phyloP scores from a whole-genome alignment of 1,139 yeast species.

The Wickerhamomyces sp. region DNA sequence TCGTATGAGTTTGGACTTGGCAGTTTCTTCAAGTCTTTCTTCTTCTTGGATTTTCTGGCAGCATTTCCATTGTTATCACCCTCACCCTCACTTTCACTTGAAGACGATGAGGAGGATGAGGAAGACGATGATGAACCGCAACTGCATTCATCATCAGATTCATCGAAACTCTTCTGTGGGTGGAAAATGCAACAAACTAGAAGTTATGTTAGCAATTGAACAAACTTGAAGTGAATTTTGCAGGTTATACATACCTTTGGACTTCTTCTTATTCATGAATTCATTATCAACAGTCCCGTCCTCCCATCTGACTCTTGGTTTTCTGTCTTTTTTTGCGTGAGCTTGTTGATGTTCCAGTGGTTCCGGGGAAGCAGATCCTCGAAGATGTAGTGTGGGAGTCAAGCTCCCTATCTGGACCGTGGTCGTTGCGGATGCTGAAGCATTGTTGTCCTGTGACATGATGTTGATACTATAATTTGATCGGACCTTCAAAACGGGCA shows the following conservation, averaged over 20 bases:
- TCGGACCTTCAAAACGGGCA: too few relatives aligned
- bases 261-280: slow-evolving; percentile 76
- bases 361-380: slow-evolving; percentile 9
- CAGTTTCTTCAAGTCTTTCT: slow-evolving; percentile 21
- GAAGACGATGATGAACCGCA: slow-evolving; percentile 23
- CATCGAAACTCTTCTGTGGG: slow-evolving; percentile 72
- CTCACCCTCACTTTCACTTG: slow-evolving; percentile 24
- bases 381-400: slow-evolving; percentile 9
- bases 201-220: slow-evolving; percentile 3
- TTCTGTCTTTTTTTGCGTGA: slow-evolving; percentile 3
- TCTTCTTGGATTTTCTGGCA: slow-evolving; percentile 27
- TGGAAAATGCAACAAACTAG: slow-evolving; percentile 88
- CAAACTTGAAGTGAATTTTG: too few relatives aligned
- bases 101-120: slow-evolving; percentile 22
- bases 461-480: too few relatives aligned
- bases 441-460: neutral
- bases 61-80: slow-evolving; percentile 23
- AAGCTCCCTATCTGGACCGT: neutral
- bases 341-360: slow-evolving; percentile 10
- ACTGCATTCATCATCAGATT: slow-evolving; percentile 39
- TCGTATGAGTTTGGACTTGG: slow-evolving; percentile 70
- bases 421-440: neutral
- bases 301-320: slow-evolving; percentile 70
- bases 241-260: slow-evolving; percentile 50
- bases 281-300: slow-evolving; percentile 89